These are phyloP conservation scores for Dioscorea alata DNA, from an alignment of 106 monocot genomes.

Conservation along the genomic window DNA sequence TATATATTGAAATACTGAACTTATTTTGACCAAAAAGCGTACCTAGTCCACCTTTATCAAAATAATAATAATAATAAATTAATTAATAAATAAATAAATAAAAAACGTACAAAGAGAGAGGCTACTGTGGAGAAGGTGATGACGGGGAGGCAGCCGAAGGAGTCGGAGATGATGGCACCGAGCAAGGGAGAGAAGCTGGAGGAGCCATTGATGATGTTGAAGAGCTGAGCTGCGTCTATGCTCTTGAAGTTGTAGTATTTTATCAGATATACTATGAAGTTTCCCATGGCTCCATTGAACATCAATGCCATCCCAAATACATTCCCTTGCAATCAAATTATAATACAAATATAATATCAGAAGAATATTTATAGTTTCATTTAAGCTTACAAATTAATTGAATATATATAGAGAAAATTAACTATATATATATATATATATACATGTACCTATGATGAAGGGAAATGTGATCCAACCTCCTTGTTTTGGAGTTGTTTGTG, in stretches of 20 bases:
- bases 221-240: constrained; percentile 63
- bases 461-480: constrained; percentile 65
- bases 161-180: constrained; percentile 58
- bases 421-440: background rate
- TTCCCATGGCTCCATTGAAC: constrained; percentile 21
- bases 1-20: too few relatives aligned
- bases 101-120: constrained; percentile 28
- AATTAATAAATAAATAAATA: too few relatives aligned
- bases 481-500: background rate
- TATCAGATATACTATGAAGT: constrained; percentile 63
- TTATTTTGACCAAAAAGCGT: too few relatives aligned
- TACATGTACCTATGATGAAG: constrained; percentile 30
- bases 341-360: too few relatives aligned
- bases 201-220: constrained; percentile 46
- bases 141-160: constrained; percentile 54
- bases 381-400: too few relatives aligned
- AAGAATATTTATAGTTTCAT: background rate
- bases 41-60: too few relatives aligned
- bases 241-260: constrained; percentile 46
- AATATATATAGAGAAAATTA: background rate
- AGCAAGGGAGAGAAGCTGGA: constrained; percentile 43
- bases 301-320: constrained; percentile 27
- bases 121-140: constrained; percentile 23
- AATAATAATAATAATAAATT: too few relatives aligned
- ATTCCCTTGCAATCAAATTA: constrained; percentile 9